phyloP scores from a whole-genome alignment of 495 filamentous ascomycete species.

The Rhizodiscina lignyota region DNA sequence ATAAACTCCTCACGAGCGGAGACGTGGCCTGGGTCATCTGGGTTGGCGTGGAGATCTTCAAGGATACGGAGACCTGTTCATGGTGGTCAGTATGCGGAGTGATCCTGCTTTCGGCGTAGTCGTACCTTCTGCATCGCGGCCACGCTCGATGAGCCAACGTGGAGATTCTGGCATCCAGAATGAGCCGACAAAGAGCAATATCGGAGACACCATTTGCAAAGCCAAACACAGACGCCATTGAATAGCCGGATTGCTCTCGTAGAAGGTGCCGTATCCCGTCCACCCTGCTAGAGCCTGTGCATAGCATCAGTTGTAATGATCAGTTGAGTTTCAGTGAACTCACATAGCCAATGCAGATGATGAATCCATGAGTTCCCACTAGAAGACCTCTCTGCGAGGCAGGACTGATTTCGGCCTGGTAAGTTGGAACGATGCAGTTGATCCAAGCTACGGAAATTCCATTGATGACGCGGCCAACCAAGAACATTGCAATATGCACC shows the following conservation, averaged over 20 bases:
- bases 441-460: not conserved
- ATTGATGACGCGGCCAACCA: not conserved
- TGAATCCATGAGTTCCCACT: not conserved
- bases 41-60: not conserved
- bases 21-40: not conserved
- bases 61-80: too few species aligned
- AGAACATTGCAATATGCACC: not conserved
- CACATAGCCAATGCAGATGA: not conserved
- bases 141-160: not conserved
- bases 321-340: not conserved
- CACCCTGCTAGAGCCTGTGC: not conserved
- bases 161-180: not conserved
- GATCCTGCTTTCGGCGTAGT: too few species aligned
- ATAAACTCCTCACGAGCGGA: not conserved
- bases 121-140: not conserved
- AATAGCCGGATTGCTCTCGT: not conserved
- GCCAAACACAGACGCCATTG: not conserved
- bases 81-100: too few species aligned
- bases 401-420: not conserved
- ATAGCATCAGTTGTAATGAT: not conserved
- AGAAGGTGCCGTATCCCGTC: not conserved
- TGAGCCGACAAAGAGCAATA: not conserved
- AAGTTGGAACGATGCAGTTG: not conserved
- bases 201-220: not conserved
- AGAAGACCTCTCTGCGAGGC: not conserved